These are phyloP conservation scores for Hypomyces rosellus DNA, from an alignment of 2,329 filamentous ascomycete genomes.

Conservation along the genomic window DNA sequence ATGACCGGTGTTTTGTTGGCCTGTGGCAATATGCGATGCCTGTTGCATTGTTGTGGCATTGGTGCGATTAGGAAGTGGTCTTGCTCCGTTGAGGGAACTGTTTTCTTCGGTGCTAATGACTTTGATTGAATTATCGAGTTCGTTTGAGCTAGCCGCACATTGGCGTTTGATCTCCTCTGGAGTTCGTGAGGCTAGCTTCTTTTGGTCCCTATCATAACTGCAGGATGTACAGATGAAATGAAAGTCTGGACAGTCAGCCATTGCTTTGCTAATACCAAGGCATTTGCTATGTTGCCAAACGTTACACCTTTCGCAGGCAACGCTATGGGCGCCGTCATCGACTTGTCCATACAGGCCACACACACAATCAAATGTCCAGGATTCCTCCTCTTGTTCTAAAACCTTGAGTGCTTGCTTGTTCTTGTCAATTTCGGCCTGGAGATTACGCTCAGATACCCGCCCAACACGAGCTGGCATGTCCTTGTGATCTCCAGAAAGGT, in stretches of 20 bases:
- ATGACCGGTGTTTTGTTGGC: not conserved
- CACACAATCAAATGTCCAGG: slow-evolving; percentile 92
- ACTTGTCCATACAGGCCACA: slow-evolving; percentile 89
- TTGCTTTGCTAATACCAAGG: slow-evolving; percentile 68
- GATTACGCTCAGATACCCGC: slow-evolving; percentile 69
- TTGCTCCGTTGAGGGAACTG: not conserved
- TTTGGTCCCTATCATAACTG: slow-evolving; percentile 58
- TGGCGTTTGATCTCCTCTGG: slow-evolving; percentile 49
- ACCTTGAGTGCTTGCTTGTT: slow-evolving; percentile 70
- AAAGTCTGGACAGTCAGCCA: slow-evolving; percentile 81
- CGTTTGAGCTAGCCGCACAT: slow-evolving; percentile 12
- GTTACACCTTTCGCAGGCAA: slow-evolving; percentile 89
- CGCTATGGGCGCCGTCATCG: slow-evolving; percentile 88
- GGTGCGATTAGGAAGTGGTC: not conserved
- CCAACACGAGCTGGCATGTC: slow-evolving; percentile 47
- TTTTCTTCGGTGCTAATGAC: not conserved
- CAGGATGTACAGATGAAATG: slow-evolving; percentile 80
- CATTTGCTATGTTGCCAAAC: slow-evolving; percentile 98
- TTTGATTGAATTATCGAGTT: not conserved
- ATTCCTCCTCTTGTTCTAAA: slow-evolving; percentile 66
- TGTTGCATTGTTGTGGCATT: not conserved
- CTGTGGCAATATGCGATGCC: not conserved
- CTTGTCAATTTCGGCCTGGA: slow-evolving; percentile 76
- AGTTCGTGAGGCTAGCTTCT: slow-evolving; percentile 49
- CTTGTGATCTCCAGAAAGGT: slow-evolving; percentile 69